Percentiles rank a stretch among this genome's conserved stretches.
Evolutionary conservation across 106 monocot genomes (phyloP).

Genomic region (Posidonia australis): DNA sequence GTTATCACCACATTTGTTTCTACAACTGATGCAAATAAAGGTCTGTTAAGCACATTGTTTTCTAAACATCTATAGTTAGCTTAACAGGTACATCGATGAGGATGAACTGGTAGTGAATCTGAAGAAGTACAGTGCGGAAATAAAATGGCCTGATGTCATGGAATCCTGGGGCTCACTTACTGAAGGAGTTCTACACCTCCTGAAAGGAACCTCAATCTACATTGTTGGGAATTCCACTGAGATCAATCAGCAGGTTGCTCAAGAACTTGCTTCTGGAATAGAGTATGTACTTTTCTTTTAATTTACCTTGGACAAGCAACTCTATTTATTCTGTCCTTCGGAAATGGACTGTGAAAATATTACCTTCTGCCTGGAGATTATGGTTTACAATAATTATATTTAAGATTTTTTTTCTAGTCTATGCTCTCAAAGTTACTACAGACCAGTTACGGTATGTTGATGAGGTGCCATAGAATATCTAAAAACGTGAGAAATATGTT

Average conservation of each 20-base stretch:
- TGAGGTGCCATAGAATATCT: no score
- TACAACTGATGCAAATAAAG: neutral
- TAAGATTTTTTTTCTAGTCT: no score
- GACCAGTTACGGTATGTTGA: no score
- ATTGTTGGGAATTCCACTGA: slow-evolving; percentile 79
- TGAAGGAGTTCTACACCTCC: slow-evolving; percentile 41
- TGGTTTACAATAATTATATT: no score
- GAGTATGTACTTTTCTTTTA: slow-evolving; percentile 33
- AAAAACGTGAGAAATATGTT: no score
- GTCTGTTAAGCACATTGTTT: neutral
- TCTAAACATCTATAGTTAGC: neutral
- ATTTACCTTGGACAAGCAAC: neutral
- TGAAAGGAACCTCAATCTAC: slow-evolving; percentile 81
- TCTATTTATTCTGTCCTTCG: no score
- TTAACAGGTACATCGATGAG: slow-evolving; percentile 81
- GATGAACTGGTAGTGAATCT: slow-evolving; percentile 72
- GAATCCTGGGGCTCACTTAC: slow-evolving; percentile 84
- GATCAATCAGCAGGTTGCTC: slow-evolving; percentile 67
- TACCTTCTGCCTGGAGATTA: no score
- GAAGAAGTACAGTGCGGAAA: slow-evolving; percentile 51
- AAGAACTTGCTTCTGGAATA: slow-evolving; percentile 60
- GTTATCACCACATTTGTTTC: neutral
- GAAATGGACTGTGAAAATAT: no score
- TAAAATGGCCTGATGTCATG: slow-evolving; percentile 88
- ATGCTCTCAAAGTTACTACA: no score